Evolutionary conservation across 2,329 filamentous ascomycete genomes (phyloP).

Genomic region (Beauveria sp.): DNA sequence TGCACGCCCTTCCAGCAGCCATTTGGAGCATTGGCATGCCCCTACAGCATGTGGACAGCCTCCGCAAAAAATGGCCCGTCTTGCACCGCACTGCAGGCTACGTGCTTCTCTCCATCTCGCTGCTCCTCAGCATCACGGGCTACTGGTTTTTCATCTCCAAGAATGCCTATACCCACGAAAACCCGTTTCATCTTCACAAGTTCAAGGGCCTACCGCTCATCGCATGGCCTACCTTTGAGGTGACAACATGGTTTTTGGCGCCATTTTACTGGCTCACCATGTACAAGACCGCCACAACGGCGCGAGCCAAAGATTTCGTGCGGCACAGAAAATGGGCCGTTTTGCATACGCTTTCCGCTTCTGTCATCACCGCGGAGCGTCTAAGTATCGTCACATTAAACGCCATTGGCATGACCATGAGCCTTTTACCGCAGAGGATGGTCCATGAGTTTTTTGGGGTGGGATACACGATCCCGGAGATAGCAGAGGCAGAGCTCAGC

Average conservation of each 20-base stretch:
- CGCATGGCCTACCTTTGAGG: constrained; percentile 4
- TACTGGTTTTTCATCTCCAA: background rate
- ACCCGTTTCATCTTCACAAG: background rate
- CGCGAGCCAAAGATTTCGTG: background rate
- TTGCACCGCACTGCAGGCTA: constrained; percentile 5
- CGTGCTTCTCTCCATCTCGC: background rate
- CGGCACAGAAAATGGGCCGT: constrained; percentile 7
- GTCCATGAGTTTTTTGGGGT: constrained; percentile 2
- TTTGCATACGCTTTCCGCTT: background rate
- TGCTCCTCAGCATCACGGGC: constrained; percentile 5
- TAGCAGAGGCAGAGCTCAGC: constrained; percentile 2
- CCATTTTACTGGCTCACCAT: background rate
- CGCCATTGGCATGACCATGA: background rate
- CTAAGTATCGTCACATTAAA: background rate
- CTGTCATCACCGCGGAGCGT: background rate
- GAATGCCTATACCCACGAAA: background rate
- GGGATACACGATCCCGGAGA: background rate
- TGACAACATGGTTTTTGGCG: background rate
- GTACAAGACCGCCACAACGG: constrained; percentile 2
- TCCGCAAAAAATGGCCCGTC: constrained; percentile 3
- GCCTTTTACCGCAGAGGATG: background rate
- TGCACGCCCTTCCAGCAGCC: background rate
- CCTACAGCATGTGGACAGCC: constrained; percentile 4
- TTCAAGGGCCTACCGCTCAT: background rate
- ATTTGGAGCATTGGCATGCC: constrained; percentile 10